Evolutionary conservation across 2,329 filamentous ascomycete species (phyloP), one percentile per base, ranked within the genome.

Genomic region (Thermothelomyces thermophilus): DNA sequence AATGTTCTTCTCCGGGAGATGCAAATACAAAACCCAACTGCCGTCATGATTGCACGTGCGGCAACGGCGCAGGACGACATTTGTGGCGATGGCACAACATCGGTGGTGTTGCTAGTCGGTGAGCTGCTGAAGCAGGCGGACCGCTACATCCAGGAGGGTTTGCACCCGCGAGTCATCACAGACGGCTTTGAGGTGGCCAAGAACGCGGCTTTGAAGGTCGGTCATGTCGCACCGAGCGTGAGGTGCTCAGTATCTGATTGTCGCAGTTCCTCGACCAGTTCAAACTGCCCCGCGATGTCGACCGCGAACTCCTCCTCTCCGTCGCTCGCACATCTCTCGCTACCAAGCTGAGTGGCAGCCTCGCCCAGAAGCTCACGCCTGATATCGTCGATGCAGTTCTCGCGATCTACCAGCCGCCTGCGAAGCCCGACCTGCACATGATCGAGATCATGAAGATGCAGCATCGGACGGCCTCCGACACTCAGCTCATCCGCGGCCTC

Each of bases 381-480:
- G 87, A 89, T 62, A 95, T 98, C 63, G 93, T 97, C 64, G 93
- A 98, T 67, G 87, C 93, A 52, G 93, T 98, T 41, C 83, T 98
- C 50, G 82, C 93, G 57, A 98, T 98, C 68, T 90, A 96, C 75
- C 80, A 90, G 68, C 75, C 87, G 16, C 88, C 88, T 22, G 83
- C 82, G 56, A 97, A 97, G 74, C 94, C 94, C 50, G 93, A 98
- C 71, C 72, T 98, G 64, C 91, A 97, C 75, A 98, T 98, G 93
- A 80, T 98, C 59, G 93, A 98, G 72, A 97, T 98, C 63, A 98
- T 98, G 93, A 97, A 95, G 69, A 97, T 98, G 91, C 93, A 98
- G 74, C 93, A 98, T 74, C 87, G 91, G 61, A 90, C 88, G 46
- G 90, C 91, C 52, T 88, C 93, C 28, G 93, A 98, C 69, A 98